Percentiles rank a stretch among this genome's conserved stretches.
These are phyloP conservation scores for Borealophlyctis nickersoniae DNA, from an alignment of 192 early-diverging fungal species.

Conservation along the genomic window DNA sequence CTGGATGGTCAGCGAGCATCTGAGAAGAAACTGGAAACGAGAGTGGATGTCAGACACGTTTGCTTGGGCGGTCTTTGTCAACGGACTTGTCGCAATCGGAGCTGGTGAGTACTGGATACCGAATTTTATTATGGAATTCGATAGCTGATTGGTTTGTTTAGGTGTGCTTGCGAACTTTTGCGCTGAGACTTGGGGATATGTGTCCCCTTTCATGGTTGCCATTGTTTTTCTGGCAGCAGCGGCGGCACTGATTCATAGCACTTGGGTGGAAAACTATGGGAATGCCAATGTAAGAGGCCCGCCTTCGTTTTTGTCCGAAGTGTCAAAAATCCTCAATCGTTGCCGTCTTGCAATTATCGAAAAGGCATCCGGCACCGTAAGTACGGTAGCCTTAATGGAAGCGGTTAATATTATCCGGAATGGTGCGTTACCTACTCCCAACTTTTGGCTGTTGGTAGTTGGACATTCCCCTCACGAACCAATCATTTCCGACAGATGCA, in stretches of 20 bases:
- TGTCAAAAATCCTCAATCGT: no score
- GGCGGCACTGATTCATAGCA: constrained; percentile 42
- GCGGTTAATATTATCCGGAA: constrained; percentile 14
- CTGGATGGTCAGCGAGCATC: constrained; percentile 48
- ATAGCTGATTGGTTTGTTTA: no score
- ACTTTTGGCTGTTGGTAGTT: background rate
- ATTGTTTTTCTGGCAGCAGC: constrained; percentile 48
- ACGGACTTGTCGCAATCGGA: constrained; percentile 67
- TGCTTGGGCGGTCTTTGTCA: constrained; percentile 61
- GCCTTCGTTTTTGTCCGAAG: no score
- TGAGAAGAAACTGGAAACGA: constrained; percentile 33
- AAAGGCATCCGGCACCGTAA: no score
- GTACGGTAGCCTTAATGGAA: no score
- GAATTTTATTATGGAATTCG: no score
- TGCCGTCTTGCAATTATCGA: no score
- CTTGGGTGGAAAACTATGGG: constrained; percentile 79
- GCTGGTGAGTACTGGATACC: constrained; percentile 23
- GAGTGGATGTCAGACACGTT: constrained; percentile 60
- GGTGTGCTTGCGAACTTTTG: constrained; percentile 64
- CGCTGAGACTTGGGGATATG: constrained; percentile 51
- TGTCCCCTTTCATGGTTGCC: constrained; percentile 63
- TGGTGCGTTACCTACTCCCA: background rate
- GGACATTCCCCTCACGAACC: background rate
- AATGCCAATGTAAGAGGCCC: constrained; percentile 1
- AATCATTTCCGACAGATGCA: constrained; percentile 17